Evolutionary conservation across 192 early-diverging fungal species (phyloP).

Genomic region (Linnemannia hyalina): DNA sequence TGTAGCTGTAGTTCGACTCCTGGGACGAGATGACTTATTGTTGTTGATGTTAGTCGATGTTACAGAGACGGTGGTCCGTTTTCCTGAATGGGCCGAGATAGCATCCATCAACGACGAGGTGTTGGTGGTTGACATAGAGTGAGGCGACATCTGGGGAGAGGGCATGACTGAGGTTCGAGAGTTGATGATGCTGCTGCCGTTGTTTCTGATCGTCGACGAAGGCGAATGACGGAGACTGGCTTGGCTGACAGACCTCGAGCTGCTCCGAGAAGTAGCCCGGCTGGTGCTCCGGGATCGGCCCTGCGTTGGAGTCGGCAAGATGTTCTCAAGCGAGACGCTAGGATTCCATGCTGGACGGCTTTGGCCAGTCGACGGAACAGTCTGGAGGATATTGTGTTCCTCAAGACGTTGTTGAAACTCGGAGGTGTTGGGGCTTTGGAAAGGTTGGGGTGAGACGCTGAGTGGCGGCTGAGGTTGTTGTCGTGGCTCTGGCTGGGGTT

Average conservation of each 20-base stretch:
- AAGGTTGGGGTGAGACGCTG: not conserved
- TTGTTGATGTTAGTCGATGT: not conserved
- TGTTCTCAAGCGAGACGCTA: conserved; percentile 35
- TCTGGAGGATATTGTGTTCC: conserved; percentile 43
- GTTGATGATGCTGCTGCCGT: conserved; percentile 13
- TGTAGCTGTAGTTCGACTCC: conserved; percentile 13
- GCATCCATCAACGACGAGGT: conserved; percentile 18
- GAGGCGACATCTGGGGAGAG: conserved; percentile 16
- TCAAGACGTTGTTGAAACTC: conserved; percentile 50
- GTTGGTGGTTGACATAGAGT: not conserved
- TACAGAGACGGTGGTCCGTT: not conserved
- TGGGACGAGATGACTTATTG: conserved; percentile 3
- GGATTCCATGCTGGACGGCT: conserved; percentile 49
- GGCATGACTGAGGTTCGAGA: conserved; percentile 1
- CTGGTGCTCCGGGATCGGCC: conserved; percentile 29
- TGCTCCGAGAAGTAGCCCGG: conserved; percentile 16
- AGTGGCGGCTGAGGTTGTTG: conserved; percentile 2
- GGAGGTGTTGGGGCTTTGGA: not conserved
- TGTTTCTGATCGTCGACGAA: not conserved
- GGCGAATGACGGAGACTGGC: conserved; percentile 24
- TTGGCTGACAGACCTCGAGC: conserved; percentile 43
- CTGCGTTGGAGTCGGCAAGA: not conserved
- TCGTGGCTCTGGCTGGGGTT: not conserved
- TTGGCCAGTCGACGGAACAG: not conserved
- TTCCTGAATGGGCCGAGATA: conserved; percentile 4